Conservation (phyloP, 768 basidiomycete species). For the Mycena alexandri region DNA sequence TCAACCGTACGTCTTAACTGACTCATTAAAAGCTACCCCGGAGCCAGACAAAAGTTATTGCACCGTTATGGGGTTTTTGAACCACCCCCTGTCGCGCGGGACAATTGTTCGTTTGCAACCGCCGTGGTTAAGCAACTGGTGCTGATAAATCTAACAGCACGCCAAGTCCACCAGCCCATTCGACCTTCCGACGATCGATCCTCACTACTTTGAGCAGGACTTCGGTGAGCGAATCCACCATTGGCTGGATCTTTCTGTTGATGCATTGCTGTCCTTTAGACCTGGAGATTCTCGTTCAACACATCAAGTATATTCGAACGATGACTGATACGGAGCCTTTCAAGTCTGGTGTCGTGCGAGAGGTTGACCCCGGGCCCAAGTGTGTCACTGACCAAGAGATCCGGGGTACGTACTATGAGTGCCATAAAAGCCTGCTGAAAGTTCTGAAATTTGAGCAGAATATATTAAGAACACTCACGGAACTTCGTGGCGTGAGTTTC, state of each 20-base stretch:
- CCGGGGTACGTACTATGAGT: slow-evolving; percentile 37
- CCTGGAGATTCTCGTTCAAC: slow-evolving; percentile 49
- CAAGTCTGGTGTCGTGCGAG: slow-evolving; percentile 34
- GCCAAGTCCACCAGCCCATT: slow-evolving; percentile 25
- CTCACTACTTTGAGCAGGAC: slow-evolving; percentile 28
- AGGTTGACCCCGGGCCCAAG: slow-evolving; percentile 50
- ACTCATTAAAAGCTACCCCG: slow-evolving; percentile 44
- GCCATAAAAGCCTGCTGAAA: too few relatives aligned
- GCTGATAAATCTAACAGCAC: slow-evolving; percentile 11
- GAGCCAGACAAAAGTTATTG: slow-evolving; percentile 58
- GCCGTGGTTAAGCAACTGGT: neutral
- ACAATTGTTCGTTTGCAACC: slow-evolving; percentile 54
- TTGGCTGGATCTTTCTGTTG: neutral
- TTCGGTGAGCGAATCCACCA: slow-evolving; percentile 3
- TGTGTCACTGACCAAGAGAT: slow-evolving; percentile 51
- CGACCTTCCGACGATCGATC: slow-evolving; percentile 22
- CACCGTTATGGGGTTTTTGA: slow-evolving; percentile 51
- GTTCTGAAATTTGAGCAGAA: neutral
- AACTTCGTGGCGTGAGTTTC: slow-evolving; percentile 45
- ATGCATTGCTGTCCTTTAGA: slow-evolving; percentile 37
- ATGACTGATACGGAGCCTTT: slow-evolving; percentile 44
- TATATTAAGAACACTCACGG: slow-evolving; percentile 39
- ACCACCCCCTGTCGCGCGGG: slow-evolving; percentile 63
- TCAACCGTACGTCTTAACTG: neutral
- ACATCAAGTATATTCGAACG: slow-evolving; percentile 48